Base-by-base conservation (phyloP, 2,329 filamentous ascomycete species). In the Didymosphaeria variabile region DNA sequence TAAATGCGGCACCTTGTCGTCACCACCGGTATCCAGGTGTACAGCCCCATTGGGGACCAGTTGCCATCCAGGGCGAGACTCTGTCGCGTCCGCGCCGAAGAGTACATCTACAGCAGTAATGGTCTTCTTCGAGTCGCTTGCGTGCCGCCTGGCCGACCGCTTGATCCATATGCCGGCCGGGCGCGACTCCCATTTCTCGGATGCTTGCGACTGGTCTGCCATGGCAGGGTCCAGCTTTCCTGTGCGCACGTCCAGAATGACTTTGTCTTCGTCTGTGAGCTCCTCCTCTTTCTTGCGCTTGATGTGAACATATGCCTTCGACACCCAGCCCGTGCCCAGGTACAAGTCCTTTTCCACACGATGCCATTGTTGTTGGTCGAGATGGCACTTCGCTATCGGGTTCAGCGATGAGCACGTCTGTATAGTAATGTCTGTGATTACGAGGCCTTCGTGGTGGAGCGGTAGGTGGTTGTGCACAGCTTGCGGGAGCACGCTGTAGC, bases 301-400 rank as follows among this genome's bases (percentile, higher is more conserved):
- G 62, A 97, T 87, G 74, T 94, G 91, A 29, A 97, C 78, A 77
- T 92, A 97, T 34, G 92, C 93, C 73, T 86, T 91, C 31, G 87
- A 87, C 46, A 91, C 84, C 87, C 92, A 92, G 55, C 88, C 86
- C 61, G 86, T 87, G 63, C 88, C 88, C 19, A 97, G 86, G 75
- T 93, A 95, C 0, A 97, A 85, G 74, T 97, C 93, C 80, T 97
- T 97, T 67, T 97, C 91, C 64, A 97, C 83, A 52, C 91, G 90
- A 69, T 92, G 89, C 94, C 94, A 97, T 64, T 86, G 82, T 46
- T 87, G 81, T 40, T 84, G 79, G 72, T 95, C 90, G 64, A 95
- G 86, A 64, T 88, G 88, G 81, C 92, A 97, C 47, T 86, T 90
- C 4, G 90, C 90, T 60, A 94, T 90, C 10, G 81, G 82, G 55